Conservation (phyloP, 257 asterid genomes). For the Rehmannia glutinosa region DNA sequence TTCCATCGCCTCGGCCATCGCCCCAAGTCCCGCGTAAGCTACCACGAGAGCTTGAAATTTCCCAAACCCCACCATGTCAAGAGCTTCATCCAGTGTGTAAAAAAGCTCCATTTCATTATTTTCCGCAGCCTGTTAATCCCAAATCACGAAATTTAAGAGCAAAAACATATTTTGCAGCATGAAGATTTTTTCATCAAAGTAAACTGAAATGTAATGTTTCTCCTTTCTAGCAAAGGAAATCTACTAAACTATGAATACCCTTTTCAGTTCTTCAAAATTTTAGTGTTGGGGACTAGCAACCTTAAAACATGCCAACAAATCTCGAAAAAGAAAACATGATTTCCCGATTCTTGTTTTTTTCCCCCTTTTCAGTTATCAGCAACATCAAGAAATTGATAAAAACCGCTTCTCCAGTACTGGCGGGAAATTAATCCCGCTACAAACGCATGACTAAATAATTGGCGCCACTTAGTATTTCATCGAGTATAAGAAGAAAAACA, state of each 20-base stretch:
- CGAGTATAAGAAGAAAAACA: neutral
- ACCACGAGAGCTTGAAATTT: constrained; percentile 55
- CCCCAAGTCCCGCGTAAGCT: constrained; percentile 72
- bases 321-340: neutral
- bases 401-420: neutral
- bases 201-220: neutral
- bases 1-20: constrained; percentile 76
- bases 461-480: neutral
- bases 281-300: neutral
- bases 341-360: neutral
- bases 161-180: neutral
- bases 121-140: constrained; percentile 24
- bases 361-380: neutral
- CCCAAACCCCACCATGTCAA: constrained; percentile 61
- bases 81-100: constrained; percentile 28
- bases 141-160: neutral
- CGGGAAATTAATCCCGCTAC: neutral
- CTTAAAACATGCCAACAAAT: neutral
- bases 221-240: neutral
- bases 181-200: neutral
- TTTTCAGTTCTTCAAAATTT: neutral
- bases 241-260: neutral
- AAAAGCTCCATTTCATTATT: constrained; percentile 12
- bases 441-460: neutral
- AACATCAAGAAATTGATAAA: neutral